phyloP scores from a whole-genome alignment of 2,329 filamentous ascomycete species.

The Pseudocercospora fijiensis region DNA sequence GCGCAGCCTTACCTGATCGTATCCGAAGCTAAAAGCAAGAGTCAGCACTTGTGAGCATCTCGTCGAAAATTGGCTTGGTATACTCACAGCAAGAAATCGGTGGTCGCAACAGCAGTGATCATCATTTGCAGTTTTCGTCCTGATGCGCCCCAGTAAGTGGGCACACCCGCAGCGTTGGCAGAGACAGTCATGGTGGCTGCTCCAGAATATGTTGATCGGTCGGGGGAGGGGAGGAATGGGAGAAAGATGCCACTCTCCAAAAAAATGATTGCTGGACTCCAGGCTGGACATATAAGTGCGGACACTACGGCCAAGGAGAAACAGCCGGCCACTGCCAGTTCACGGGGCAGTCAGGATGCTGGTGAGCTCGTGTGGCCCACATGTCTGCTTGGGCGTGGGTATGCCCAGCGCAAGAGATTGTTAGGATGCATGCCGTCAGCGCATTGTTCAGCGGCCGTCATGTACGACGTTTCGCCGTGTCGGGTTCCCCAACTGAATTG shows the following conservation, averaged over 20 bases:
- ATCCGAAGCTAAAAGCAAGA: neutral
- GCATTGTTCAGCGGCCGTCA: neutral
- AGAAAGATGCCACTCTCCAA: neutral
- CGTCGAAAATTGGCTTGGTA: too few species aligned
- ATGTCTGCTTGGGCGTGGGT: slow-evolving; percentile 3
- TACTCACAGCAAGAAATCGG: slow-evolving; percentile 21
- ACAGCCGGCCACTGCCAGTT: too few species aligned
- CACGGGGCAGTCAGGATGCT: neutral
- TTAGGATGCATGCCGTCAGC: neutral
- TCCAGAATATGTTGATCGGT: slow-evolving; percentile 6
- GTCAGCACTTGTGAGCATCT: neutral
- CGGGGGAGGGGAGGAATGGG: neutral
- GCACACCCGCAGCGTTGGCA: slow-evolving; percentile 20
- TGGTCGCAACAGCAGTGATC: slow-evolving; percentile 23
- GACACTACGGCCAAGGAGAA: neutral
- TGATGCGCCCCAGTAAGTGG: slow-evolving; percentile 27
- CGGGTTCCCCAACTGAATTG: neutral
- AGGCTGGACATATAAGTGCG: neutral
- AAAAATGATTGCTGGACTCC: neutral
- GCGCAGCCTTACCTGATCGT: neutral
- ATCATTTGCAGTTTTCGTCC: slow-evolving; percentile 20
- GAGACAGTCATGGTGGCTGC: slow-evolving; percentile 22
- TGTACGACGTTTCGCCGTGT: neutral
- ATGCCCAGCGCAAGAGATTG: neutral
- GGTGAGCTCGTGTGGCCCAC: neutral